A percentile compares a stretch with the other conserved stretches of the same genome.
phyloP scores from a whole-genome alignment of 257 asterid species.

The Solanum paucissectum region DNA sequence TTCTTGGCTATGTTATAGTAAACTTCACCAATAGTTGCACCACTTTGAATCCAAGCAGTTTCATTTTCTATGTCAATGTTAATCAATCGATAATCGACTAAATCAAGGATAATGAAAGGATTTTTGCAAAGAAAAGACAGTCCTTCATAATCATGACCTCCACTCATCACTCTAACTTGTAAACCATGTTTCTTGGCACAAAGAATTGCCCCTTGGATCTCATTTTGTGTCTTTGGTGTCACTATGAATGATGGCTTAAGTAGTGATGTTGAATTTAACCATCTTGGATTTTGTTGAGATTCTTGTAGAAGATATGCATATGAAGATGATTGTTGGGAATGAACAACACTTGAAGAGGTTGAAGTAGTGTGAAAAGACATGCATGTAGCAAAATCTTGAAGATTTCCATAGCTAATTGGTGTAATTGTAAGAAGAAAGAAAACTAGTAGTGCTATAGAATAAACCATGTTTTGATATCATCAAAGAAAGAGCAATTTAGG shows the following conservation, averaged over 20 bases:
- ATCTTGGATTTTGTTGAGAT: conserved; percentile 23
- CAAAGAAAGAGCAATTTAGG: neutral
- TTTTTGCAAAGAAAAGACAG: conserved; percentile 7
- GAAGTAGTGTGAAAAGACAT: neutral
- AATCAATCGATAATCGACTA: neutral
- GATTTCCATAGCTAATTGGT: neutral
- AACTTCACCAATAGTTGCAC: conserved; percentile 20
- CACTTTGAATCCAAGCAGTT: conserved; percentile 22
- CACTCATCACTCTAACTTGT: conserved; percentile 15
- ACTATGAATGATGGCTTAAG: conserved; percentile 7
- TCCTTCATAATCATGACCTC: conserved; percentile 29
- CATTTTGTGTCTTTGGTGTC: conserved; percentile 9
- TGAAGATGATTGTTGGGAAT: conserved; percentile 5
- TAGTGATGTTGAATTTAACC: conserved; percentile 7
- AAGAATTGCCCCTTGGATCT: conserved; percentile 6
- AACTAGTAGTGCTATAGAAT: neutral
- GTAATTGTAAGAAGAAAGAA: neutral
- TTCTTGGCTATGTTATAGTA: conserved; percentile 9
- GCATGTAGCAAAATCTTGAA: conserved; percentile 10
- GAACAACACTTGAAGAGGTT: neutral
- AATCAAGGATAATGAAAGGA: conserved; percentile 10
- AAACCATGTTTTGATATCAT: neutral
- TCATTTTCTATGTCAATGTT: conserved; percentile 3
- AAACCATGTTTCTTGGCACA: conserved; percentile 7
- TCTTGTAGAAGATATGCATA: conserved; percentile 8